Conservation (phyloP, 257 asterid species). For the Ocimum tenuiflorum region DNA sequence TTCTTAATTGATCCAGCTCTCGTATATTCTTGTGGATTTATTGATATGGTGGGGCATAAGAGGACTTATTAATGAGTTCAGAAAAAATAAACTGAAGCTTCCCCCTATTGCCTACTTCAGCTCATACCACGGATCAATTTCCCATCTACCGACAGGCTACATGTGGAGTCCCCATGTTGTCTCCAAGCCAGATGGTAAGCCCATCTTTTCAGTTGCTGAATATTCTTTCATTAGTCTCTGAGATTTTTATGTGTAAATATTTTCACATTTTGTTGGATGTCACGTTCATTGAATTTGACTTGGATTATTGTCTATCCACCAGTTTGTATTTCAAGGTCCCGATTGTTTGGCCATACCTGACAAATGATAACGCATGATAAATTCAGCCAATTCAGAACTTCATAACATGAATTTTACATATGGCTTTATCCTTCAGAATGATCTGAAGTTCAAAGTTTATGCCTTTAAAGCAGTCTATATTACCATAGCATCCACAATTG, state of each 20-base stretch:
- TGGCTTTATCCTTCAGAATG: not conserved
- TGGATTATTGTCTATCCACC: too few species aligned
- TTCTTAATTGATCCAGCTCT: constrained; percentile 53
- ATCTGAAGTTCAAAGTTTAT: not conserved
- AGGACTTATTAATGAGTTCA: constrained; percentile 77
- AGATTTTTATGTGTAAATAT: too few species aligned
- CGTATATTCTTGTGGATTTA: constrained; percentile 89
- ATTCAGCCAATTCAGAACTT: too few species aligned
- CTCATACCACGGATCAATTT: constrained; percentile 84
- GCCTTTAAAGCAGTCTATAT: not conserved
- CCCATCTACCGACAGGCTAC: constrained; percentile 95
- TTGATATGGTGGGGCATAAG: constrained; percentile 99
- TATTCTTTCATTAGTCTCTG: too few species aligned
- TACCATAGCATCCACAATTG: too few species aligned
- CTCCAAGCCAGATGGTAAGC: constrained; percentile 81
- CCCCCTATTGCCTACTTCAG: constrained; percentile 94
- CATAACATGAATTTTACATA: too few species aligned
- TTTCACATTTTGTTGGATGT: too few species aligned
- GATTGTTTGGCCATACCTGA: too few species aligned
- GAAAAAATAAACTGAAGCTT: constrained; percentile 86
- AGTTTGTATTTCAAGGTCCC: too few species aligned
- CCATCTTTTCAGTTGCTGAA: not conserved
- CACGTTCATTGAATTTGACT: too few species aligned
- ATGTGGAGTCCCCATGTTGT: constrained; percentile 98
- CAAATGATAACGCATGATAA: too few species aligned